Conservation (phyloP, 129 eudicot genomes). For the carrot (Daucus carota) region DNA sequence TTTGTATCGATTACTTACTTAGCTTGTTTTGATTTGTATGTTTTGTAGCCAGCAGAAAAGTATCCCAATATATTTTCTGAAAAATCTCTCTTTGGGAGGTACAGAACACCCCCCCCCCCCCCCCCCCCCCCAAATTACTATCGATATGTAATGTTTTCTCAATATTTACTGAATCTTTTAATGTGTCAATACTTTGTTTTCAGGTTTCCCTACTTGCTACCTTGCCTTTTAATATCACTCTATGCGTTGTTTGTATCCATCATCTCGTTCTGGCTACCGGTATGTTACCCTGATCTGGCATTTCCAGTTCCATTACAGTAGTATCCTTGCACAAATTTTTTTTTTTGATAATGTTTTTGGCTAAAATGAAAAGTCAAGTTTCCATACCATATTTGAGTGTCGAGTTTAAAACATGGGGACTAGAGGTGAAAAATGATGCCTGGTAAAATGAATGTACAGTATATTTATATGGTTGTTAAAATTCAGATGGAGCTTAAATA, state of each 20-base stretch:
- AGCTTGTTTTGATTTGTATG: neutral
- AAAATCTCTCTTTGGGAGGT: slow-evolving; percentile 50
- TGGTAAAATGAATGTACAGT: neutral
- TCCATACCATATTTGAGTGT: neutral
- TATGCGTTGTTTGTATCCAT: slow-evolving; percentile 26
- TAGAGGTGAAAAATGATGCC: neutral
- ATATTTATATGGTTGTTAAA: neutral
- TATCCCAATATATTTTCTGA: slow-evolving; percentile 37
- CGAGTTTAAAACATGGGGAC: neutral
- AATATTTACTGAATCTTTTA: neutral
- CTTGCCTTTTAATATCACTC: slow-evolving; percentile 35
- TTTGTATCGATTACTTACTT: neutral
- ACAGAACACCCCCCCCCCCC: no score
- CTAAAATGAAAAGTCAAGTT: neutral
- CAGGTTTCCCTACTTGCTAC: slow-evolving; percentile 51
- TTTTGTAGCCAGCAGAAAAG: slow-evolving; percentile 45
- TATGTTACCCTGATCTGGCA: slow-evolving; percentile 18
- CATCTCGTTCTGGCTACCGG: slow-evolving; percentile 43
- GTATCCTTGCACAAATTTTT: neutral
- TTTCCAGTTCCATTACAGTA: neutral
- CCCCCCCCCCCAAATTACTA: no score
- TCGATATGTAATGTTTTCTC: neutral
- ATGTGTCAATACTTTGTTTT: neutral
- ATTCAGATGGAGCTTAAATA: neutral
- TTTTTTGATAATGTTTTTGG: neutral